A percentile compares a stretch with the other conserved stretches of the same genome.
phyloP scores from a whole-genome alignment of 768 basidiomycete species.

The Astraeus odoratus region DNA sequence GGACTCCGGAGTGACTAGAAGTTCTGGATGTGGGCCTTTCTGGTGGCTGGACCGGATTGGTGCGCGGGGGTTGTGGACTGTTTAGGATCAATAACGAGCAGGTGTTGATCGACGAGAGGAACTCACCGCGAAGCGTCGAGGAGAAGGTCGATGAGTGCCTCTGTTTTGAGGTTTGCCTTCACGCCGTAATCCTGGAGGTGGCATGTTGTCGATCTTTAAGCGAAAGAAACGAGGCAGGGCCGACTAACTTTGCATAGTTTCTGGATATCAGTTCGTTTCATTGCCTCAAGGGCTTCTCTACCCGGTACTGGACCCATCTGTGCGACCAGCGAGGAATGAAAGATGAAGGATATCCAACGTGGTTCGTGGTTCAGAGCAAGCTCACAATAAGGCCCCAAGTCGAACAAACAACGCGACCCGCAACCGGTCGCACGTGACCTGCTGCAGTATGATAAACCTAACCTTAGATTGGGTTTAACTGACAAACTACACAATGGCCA shows the following conservation, averaged over 20 bases:
- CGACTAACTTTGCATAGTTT: slow-evolving; percentile 49
- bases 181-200: slow-evolving; percentile 62
- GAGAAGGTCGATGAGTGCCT: slow-evolving; percentile 69
- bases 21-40: slow-evolving; percentile 29
- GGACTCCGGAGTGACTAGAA: slow-evolving; percentile 20
- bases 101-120: slow-evolving; percentile 28
- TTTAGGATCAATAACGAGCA: slow-evolving; percentile 22
- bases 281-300: slow-evolving; percentile 42
- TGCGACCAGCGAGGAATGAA: slow-evolving; percentile 3
- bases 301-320: slow-evolving; percentile 37
- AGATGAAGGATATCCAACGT: no score
- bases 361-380: slow-evolving; percentile 44
- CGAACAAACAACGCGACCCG: slow-evolving; percentile 47
- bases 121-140: slow-evolving; percentile 43
- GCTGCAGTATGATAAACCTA: slow-evolving; percentile 3
- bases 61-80: slow-evolving; percentile 22
- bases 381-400: slow-evolving; percentile 28
- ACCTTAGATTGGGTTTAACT: not conserved
- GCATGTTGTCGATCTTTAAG: slow-evolving; percentile 10
- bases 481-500: no score
- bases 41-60: slow-evolving; percentile 12
- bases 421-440: slow-evolving; percentile 29
- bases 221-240: slow-evolving; percentile 10
- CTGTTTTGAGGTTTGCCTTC: slow-evolving; percentile 77
- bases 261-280: slow-evolving; percentile 53